These are phyloP conservation scores for Saccharomyces pastorianus DNA, from an alignment of 1,139 yeast species.

Conservation along the genomic window DNA sequence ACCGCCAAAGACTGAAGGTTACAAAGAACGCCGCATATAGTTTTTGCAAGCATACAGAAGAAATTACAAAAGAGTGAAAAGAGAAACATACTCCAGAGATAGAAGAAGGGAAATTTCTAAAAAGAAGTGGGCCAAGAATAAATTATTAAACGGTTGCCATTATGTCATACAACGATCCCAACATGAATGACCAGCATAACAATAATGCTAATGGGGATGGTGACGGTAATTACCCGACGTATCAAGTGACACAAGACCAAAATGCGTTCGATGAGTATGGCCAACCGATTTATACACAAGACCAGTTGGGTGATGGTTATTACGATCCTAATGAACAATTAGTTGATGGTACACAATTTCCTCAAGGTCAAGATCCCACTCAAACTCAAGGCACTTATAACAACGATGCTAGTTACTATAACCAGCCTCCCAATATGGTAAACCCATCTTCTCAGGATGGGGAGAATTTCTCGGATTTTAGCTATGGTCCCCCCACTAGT, in stretches of 20 bases:
- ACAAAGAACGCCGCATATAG: background rate
- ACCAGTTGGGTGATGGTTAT: conserved; percentile 10
- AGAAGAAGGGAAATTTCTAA: background rate
- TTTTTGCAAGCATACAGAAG: background rate
- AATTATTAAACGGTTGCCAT: background rate
- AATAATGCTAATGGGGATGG: conserved; percentile 1
- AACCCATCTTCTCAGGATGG: conserved; percentile 38
- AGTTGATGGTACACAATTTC: conserved; percentile 7
- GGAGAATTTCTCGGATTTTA: conserved; percentile 60
- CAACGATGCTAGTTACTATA: conserved; percentile 12
- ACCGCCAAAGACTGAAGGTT: background rate
- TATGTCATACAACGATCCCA: background rate
- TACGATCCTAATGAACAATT: conserved; percentile 13
- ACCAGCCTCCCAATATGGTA: conserved; percentile 1
- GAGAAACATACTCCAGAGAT: background rate
- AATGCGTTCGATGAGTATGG: conserved; percentile 24
- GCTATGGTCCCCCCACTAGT: conserved; percentile 41
- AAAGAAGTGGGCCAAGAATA: background rate
- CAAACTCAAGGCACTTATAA: background rate
- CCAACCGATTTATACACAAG: conserved; percentile 17
- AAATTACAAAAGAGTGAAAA: background rate
- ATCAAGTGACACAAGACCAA: conserved; percentile 3
- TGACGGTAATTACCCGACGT: conserved; percentile 7
- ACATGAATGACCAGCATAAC: background rate
- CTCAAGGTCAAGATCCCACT: background rate